These are phyloP conservation scores for Ogataea pignaliae DNA, from an alignment of 805 yeast species.

Conservation along the genomic window DNA sequence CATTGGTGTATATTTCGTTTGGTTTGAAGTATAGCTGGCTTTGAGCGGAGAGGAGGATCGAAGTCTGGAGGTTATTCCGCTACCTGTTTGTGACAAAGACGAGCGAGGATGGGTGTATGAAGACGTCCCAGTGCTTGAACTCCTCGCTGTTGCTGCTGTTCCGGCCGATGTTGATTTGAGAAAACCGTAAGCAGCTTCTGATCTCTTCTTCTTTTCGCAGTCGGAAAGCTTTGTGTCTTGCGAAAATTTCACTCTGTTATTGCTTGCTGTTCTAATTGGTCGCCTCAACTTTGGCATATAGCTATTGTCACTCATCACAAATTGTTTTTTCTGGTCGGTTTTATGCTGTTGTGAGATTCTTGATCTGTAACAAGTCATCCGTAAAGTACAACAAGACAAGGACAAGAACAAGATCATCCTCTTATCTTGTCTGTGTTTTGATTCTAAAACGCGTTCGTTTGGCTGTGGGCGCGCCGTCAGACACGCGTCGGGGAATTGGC, in stretches of 20 bases:
- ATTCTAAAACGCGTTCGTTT: too few species aligned
- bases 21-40: neutral
- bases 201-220: slow-evolving; percentile 13
- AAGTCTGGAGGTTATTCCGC: slow-evolving; percentile 1
- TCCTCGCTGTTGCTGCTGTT: too few species aligned
- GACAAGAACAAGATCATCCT: too few species aligned
- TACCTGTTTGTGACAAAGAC: neutral
- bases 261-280: slow-evolving; percentile 1
- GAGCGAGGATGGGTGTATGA: neutral
- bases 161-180: neutral
- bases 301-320: too few species aligned
- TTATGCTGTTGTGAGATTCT: too few species aligned
- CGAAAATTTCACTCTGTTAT: slow-evolving; percentile 16
- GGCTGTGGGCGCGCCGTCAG: too few species aligned
- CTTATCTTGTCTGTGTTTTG: too few species aligned
- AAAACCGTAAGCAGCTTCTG: slow-evolving; percentile 12
- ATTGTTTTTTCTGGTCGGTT: too few species aligned
- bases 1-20: slow-evolving; percentile 2
- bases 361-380: too few species aligned
- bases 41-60: neutral
- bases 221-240: slow-evolving; percentile 14
- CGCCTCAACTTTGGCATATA: slow-evolving; percentile 5
- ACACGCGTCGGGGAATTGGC: too few species aligned
- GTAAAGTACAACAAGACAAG: too few species aligned
- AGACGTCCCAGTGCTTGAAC: too few species aligned